phyloP scores from a whole-genome alignment of 2,329 filamentous ascomycete genomes.

The Neofusicoccum umdonicola region DNA sequence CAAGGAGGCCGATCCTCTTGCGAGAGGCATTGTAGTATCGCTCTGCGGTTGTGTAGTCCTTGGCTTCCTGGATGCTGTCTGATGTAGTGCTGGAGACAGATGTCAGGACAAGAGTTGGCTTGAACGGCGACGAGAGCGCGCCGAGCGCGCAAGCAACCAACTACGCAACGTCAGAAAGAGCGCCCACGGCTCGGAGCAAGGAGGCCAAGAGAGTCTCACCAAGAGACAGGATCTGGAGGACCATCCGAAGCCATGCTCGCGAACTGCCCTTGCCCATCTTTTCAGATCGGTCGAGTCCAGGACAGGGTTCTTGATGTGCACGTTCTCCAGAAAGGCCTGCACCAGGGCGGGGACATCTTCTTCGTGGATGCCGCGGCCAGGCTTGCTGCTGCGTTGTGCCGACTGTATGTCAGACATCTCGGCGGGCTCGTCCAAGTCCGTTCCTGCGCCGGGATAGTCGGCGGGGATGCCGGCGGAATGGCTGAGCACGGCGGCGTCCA shows the following conservation, averaged over 20 bases:
- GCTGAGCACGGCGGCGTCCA: constrained; percentile 20
- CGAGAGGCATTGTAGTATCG: constrained; percentile 32
- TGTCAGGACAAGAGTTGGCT: not conserved
- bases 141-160: constrained; percentile 34
- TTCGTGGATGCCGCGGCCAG: constrained; percentile 24
- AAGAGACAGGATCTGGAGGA: constrained; percentile 31
- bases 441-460: not conserved
- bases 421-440: not conserved
- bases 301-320: constrained; percentile 36
- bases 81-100: too few relatives aligned
- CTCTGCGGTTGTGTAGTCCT: constrained; percentile 23
- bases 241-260: constrained; percentile 29
- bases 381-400: not conserved
- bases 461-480: constrained; percentile 1
- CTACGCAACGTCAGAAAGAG: constrained; percentile 18
- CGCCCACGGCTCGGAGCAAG: too few relatives aligned
- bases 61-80: not conserved
- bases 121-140: constrained; percentile 26
- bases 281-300: constrained; percentile 28
- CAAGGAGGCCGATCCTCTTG: constrained; percentile 31
- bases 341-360: constrained; percentile 29
- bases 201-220: constrained; percentile 20
- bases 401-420: not conserved
- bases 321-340: constrained; percentile 30
- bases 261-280: constrained; percentile 23